These are phyloP conservation scores for Osmozyma mogii DNA, from an alignment of 805 yeast species.

Conservation along the genomic window DNA sequence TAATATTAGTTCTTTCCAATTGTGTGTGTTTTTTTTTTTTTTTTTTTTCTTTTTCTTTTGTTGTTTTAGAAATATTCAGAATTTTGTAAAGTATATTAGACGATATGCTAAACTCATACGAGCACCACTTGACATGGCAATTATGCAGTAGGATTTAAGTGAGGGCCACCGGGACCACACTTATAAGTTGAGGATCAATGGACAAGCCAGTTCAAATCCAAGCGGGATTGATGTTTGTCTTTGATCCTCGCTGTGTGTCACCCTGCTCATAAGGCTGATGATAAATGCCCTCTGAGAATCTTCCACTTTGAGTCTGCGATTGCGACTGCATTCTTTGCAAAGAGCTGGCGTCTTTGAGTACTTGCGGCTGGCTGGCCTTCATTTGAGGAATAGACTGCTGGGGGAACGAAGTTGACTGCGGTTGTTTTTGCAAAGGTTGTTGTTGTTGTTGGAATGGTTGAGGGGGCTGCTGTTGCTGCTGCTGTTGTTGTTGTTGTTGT, in stretches of 20 bases:
- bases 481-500: conserved; percentile 3
- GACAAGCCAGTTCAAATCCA: conserved; percentile 11
- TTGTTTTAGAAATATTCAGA: neutral
- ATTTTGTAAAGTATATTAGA: neutral
- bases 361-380: conserved; percentile 1
- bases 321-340: neutral
- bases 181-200: conserved; percentile 1
- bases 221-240: conserved; percentile 11
- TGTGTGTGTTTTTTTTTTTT: neutral
- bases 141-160: neutral
- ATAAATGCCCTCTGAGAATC: conserved; percentile 2
- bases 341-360: neutral
- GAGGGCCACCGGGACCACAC: neutral
- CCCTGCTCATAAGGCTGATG: conserved; percentile 8
- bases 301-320: conserved; percentile 2
- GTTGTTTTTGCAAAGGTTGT: no score
- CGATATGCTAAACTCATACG: neutral
- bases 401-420: conserved; percentile 1
- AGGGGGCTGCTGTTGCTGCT: conserved; percentile 4
- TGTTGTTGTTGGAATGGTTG: conserved; percentile 4
- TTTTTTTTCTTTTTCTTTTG: neutral
- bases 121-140: neutral
- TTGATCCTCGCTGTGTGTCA: conserved; percentile 6
- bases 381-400: conserved; percentile 1
- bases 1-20: neutral